phyloP scores from a whole-genome alignment of 768 basidiomycete species.

The Phanerochaete sordida region DNA sequence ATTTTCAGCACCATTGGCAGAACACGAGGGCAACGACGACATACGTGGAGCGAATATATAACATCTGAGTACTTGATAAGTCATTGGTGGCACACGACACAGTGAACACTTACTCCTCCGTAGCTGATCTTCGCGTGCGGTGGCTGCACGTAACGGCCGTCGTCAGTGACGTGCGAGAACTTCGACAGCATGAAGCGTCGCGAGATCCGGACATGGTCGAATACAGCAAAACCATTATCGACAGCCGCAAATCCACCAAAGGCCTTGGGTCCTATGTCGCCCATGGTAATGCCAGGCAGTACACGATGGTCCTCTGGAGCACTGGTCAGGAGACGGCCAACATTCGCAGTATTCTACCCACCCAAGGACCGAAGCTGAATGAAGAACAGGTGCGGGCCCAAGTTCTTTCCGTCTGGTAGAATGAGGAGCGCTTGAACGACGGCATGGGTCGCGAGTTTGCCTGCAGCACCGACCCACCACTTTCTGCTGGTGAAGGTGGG shows the following conservation, averaged over 20 bases:
- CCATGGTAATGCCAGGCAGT: slow-evolving; percentile 58
- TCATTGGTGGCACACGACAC: not conserved
- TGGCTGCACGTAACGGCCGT: slow-evolving; percentile 61
- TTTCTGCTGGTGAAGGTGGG: slow-evolving; percentile 73
- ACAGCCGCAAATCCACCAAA: slow-evolving; percentile 42
- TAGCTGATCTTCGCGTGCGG: slow-evolving; percentile 75
- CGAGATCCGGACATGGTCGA: slow-evolving; percentile 63
- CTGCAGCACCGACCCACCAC: slow-evolving; percentile 80
- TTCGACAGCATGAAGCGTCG: slow-evolving; percentile 71
- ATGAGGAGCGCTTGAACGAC: slow-evolving; percentile 75
- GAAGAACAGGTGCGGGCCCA: slow-evolving; percentile 76
- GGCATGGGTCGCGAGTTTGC: slow-evolving; percentile 71
- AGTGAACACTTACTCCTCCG: slow-evolving; percentile 43
- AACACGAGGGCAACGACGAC: slow-evolving; percentile 10
- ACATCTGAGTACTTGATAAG: slow-evolving; percentile 44
- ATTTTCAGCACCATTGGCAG: not conserved
- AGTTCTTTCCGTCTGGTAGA: slow-evolving; percentile 52
- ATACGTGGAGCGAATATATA: slow-evolving; percentile 67
- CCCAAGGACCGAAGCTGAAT: slow-evolving; percentile 64
- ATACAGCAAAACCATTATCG: slow-evolving; percentile 70
- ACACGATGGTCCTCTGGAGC: slow-evolving; percentile 52
- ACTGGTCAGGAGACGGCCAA: not conserved
- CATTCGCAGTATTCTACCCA: slow-evolving; percentile 21
- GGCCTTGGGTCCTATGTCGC: slow-evolving; percentile 73
- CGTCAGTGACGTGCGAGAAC: slow-evolving; percentile 66